phyloP scores from a whole-genome alignment of 1,284 basidiomycete species.

The Ustilago sp. region DNA sequence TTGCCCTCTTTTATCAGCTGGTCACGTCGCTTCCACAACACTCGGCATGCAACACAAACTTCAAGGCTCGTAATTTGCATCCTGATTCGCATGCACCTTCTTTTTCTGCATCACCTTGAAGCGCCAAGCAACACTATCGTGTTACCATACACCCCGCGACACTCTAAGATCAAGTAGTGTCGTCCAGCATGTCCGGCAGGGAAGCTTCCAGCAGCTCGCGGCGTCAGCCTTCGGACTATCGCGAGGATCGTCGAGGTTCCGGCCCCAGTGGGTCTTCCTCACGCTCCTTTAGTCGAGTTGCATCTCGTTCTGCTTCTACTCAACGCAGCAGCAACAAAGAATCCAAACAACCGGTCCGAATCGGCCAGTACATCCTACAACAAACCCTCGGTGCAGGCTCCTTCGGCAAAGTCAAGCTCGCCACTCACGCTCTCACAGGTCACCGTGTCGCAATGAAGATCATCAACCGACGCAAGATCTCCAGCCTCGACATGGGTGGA shows the following conservation, averaged over 20 bases:
- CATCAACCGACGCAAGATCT: slow-evolving; percentile 93
- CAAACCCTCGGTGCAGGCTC: slow-evolving; percentile 78
- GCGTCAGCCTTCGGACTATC: slow-evolving; percentile 37
- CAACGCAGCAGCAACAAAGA: slow-evolving; percentile 28
- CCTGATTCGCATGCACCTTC: not conserved
- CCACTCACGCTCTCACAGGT: slow-evolving; percentile 90
- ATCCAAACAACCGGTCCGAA: slow-evolving; percentile 58
- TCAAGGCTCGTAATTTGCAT: not conserved
- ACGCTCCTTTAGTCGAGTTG: slow-evolving; percentile 35
- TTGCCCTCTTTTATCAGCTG: not conserved
- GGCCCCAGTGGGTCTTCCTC: slow-evolving; percentile 23
- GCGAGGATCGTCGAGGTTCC: slow-evolving; percentile 16
- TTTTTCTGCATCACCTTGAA: not conserved
- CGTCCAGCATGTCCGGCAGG: slow-evolving; percentile 25
- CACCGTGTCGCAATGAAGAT: slow-evolving; percentile 98
- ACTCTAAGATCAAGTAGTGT: not conserved
- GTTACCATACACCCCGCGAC: not conserved
- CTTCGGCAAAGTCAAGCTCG: slow-evolving; percentile 98
- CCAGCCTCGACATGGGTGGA: slow-evolving; percentile 77
- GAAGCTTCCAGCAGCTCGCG: slow-evolving; percentile 24
- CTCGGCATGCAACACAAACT: not conserved
- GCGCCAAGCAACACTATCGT: not conserved
- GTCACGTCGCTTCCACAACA: not conserved
- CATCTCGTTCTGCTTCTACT: slow-evolving; percentile 32
- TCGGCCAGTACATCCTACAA: slow-evolving; percentile 67